phyloP scores from a whole-genome alignment of 176 grass and related monocot genomes.

The Oryza nivara region DNA sequence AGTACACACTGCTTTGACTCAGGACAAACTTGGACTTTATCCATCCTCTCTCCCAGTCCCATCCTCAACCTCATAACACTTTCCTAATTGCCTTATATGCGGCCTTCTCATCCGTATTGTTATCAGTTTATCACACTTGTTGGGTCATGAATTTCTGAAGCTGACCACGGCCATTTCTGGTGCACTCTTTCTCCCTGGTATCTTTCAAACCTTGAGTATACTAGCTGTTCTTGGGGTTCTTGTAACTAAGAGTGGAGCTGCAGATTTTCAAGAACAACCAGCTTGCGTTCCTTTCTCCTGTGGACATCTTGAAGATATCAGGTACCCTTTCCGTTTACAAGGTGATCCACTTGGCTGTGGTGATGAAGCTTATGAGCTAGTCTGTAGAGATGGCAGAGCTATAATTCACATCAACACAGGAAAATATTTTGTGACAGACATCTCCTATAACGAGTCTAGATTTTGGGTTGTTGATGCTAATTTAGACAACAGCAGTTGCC shows the following conservation, averaged over 20 bases:
- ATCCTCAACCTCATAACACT: too few relatives aligned
- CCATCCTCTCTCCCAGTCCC: too few relatives aligned
- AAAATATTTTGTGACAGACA: too few relatives aligned
- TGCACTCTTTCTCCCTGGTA: not conserved
- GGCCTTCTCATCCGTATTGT: too few relatives aligned
- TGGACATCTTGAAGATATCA: not conserved
- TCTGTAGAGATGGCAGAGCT: not conserved
- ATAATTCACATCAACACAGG: too few relatives aligned
- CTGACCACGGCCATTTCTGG: not conserved
- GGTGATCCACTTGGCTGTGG: slow-evolving; percentile 1
- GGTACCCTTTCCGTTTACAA: not conserved
- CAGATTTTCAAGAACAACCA: not conserved
- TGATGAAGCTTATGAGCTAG: not conserved
- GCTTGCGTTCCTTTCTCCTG: slow-evolving; percentile 42
- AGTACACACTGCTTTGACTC: too few relatives aligned
- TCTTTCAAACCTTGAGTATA: not conserved
- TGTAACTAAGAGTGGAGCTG: too few relatives aligned
- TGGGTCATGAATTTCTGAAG: not conserved
- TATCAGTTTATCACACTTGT: too few relatives aligned
- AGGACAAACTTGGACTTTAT: too few relatives aligned
- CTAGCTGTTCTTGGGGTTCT: not conserved
- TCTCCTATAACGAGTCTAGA: not conserved
- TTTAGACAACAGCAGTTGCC: not conserved
- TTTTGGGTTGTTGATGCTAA: not conserved
- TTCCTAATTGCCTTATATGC: too few relatives aligned